phyloP scores from a whole-genome alignment of 345 rosid species.

The rapeseed (Brassica napus) region Da-Ae NC_063446.1:60168501-60169000 shows the following conservation, averaged over 20 bases:
- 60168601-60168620: constrained; percentile 7
- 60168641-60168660: neutral
- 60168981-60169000: constrained; percentile 7
- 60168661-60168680: constrained; percentile 66
- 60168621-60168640: constrained; percentile 7
- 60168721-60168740: constrained; percentile 88
- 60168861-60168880: constrained; percentile 96
- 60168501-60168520: constrained; percentile 98
- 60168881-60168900: constrained; percentile 94
- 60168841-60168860: constrained; percentile 92
- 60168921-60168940: constrained; percentile 99
- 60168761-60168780: neutral
- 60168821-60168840: constrained; percentile 88
- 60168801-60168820: constrained; percentile 17
- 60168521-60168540: constrained; percentile 99
- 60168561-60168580: constrained; percentile 98
- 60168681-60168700: constrained; percentile 95
- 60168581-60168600: constrained; percentile 98
- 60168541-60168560: constrained; percentile 99
- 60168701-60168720: constrained; percentile 98
- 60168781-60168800: constrained; percentile 22
- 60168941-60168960: constrained; percentile 99
- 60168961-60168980: constrained; percentile 7
- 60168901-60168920: constrained; percentile 99
- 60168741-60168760: constrained; percentile 89